Base-by-base conservation (phyloP, 257 asterid genomes). In the Penstemon eatonii region DNA sequence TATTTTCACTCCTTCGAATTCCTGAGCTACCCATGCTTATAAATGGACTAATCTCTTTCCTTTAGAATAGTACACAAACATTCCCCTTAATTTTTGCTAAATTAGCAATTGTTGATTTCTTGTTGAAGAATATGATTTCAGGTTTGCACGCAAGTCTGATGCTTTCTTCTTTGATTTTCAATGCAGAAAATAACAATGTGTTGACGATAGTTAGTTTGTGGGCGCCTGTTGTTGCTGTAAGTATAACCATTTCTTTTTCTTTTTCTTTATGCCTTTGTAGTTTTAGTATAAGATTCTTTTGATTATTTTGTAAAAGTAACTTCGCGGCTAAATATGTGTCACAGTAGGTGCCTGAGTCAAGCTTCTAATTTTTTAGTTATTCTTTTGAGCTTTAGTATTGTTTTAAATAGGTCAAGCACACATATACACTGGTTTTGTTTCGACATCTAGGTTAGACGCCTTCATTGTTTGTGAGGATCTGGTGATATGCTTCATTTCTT, bases 191-290 rank as follows among this genome's bases (percentile, higher is more conserved):
- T 79, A 73, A 88, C 65, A 85, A 93, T 75, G 87, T 76, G 54
- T 74, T 88, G 79, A 82, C 97, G 4, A 43, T 93, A 42, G 96
- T 76, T 73, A 86, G 96, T 83, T 72, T 93, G 74, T 93, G 99
- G 99, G 91, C 96, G 40, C 99, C 99, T 33, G 96, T 93, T 81
- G 82, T 93, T 63, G 96, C 97, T 81, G 99, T 93, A 80, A 90
- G 99, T 93, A 72, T 76, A 33, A 60, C 37, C 18, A 19, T 58
- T 50, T 65, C 18, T 42, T 53, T 58, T 50, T 65, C 18, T 42
- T 53, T 66, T 56, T 40, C 13, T 6, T 70, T 44, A 50, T 15
- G 67, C 25, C 8, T 74, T 13, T 66, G 60, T 59, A 39, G 8
- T 60, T 67, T 33, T 52, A 58, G 51, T 53, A n/a, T 19, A 41